Percentiles rank a stretch among this genome's conserved stretches.
phyloP scores from a whole-genome alignment of 306 rosid species.

The Gastrolobium bilobum region DNA sequence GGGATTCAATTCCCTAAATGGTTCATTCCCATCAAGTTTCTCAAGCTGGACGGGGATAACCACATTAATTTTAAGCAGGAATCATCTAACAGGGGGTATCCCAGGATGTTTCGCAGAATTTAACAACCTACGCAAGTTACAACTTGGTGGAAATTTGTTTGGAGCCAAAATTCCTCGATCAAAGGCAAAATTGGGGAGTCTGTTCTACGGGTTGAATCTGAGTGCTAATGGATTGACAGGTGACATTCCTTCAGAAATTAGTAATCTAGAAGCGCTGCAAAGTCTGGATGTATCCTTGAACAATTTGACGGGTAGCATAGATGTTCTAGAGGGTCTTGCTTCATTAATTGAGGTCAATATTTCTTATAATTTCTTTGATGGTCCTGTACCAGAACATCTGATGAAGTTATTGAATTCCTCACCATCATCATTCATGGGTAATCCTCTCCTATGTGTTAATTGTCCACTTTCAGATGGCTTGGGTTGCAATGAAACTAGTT shows the following conservation, averaged over 20 bases:
- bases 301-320: slow-evolving; percentile 64
- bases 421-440: slow-evolving; percentile 58
- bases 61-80: slow-evolving; percentile 56
- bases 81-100: slow-evolving; percentile 62
- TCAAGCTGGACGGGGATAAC: background rate
- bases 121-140: slow-evolving; percentile 54
- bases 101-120: slow-evolving; percentile 57
- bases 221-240: slow-evolving; percentile 69
- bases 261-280: slow-evolving; percentile 42
- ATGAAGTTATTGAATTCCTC: slow-evolving; percentile 48
- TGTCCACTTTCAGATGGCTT: slow-evolving; percentile 35
- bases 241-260: slow-evolving; percentile 61
- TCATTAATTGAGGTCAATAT: slow-evolving; percentile 57
- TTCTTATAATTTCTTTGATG: slow-evolving; percentile 64
- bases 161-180: slow-evolving; percentile 72
- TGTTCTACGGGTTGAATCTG: slow-evolving; percentile 62
- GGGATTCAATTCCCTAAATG: slow-evolving; percentile 27
- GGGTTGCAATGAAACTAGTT: slow-evolving; percentile 46
- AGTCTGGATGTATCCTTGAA: slow-evolving; percentile 64
- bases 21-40: slow-evolving; percentile 22
- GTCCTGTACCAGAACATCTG: slow-evolving; percentile 56
- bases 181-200: slow-evolving; percentile 56
- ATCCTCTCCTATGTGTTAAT: slow-evolving; percentile 60
- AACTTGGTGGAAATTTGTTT: slow-evolving; percentile 69
- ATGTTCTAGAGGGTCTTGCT: slow-evolving; percentile 44